These are phyloP conservation scores for Neopestalotiopsis sp. DNA, from an alignment of 2,329 filamentous ascomycete species.

Conservation along the genomic window DNA sequence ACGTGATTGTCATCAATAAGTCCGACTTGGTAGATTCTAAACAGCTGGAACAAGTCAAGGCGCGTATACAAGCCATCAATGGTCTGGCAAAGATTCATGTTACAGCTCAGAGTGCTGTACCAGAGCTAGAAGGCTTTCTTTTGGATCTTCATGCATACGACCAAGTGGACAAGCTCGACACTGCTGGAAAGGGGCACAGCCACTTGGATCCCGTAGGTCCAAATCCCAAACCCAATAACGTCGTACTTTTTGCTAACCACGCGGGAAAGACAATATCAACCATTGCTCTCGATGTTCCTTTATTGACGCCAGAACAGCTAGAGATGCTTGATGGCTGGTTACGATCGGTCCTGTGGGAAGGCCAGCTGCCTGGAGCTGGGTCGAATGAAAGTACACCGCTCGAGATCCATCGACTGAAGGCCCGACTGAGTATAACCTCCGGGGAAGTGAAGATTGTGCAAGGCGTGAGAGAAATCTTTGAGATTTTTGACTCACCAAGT, in stretches of 20 bases:
- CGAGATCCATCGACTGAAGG: constrained; percentile 90
- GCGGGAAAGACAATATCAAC: constrained; percentile 79
- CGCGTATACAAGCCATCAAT: constrained; percentile 84
- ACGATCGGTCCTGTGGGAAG: constrained; percentile 84
- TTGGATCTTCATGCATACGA: constrained; percentile 95
- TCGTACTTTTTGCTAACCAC: not conserved
- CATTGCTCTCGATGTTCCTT: constrained; percentile 71
- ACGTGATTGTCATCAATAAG: constrained; percentile 95
- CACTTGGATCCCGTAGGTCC: constrained; percentile 81
- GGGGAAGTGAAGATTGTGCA: constrained; percentile 81
- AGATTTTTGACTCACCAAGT: constrained; percentile 72
- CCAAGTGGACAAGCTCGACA: constrained; percentile 75
- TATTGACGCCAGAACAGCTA: constrained; percentile 63
- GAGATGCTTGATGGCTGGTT: constrained; percentile 79
- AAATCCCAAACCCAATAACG: not conserved
- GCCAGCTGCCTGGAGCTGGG: constrained; percentile 57
- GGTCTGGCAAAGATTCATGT: constrained; percentile 83
- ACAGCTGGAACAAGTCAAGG: constrained; percentile 72
- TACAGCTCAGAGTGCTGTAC: constrained; percentile 81
- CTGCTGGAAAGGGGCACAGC: constrained; percentile 79
- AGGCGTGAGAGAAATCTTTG: constrained; percentile 92
- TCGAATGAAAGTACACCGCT: constrained; percentile 51
- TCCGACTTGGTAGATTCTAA: constrained; percentile 77
- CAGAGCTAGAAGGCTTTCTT: constrained; percentile 82
- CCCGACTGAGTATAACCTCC: constrained; percentile 69